phyloP scores from a whole-genome alignment of 306 rosid genomes.

The Hippophae rhamnoides region DNA sequence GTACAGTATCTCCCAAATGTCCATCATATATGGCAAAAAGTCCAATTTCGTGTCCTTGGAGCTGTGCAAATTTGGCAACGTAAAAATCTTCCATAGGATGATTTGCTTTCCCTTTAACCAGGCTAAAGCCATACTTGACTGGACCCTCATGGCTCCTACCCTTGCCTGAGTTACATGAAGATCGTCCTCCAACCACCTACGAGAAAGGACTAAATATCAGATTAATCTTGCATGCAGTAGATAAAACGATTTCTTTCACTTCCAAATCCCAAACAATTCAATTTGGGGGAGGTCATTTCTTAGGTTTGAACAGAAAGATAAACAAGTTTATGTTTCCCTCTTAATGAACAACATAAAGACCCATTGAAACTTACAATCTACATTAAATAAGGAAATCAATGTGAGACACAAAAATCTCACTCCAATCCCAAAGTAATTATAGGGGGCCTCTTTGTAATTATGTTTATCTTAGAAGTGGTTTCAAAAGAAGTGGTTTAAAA shows the following conservation, averaged over 20 bases:
- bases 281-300: background rate
- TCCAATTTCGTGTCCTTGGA: constrained; percentile 54
- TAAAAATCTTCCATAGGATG: constrained; percentile 92
- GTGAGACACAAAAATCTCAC: background rate
- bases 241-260: background rate
- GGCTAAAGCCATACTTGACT: constrained; percentile 74
- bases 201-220: background rate
- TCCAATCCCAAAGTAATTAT: background rate
- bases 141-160: constrained; percentile 55
- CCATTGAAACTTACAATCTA: background rate
- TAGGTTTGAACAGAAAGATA: background rate
- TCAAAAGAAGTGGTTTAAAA: too few species aligned
- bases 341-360: background rate
- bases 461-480: too few species aligned
- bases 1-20: constrained; percentile 76
- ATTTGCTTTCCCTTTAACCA: constrained; percentile 80
- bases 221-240: background rate
- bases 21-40: constrained; percentile 87
- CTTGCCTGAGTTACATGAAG: constrained; percentile 67
- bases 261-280: background rate
- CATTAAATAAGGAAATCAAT: background rate
- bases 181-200: constrained; percentile 62
- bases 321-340: background rate
- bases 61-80: constrained; percentile 52
- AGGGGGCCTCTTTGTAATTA: too few species aligned